phyloP scores from a whole-genome alignment of 1,284 basidiomycete species.

The Irpex rosettiformis region DNA sequence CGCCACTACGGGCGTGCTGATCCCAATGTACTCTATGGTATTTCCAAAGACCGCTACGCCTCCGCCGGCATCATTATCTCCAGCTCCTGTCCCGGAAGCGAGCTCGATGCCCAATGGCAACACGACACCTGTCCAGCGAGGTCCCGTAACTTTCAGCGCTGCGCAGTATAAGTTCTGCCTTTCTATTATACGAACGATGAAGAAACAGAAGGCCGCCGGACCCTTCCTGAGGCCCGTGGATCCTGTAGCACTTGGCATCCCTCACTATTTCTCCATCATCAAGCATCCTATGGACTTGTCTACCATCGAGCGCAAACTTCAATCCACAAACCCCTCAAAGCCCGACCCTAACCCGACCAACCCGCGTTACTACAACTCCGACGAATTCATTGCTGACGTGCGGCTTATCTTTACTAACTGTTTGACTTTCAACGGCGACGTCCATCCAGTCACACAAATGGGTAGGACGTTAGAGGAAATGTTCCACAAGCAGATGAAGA shows the following conservation, averaged over 20 bases:
- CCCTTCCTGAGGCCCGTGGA: constrained; percentile 92
- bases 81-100: constrained; percentile 14
- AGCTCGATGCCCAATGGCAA: constrained; percentile 9
- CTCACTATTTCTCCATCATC: constrained; percentile 88
- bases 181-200: constrained; percentile 79
- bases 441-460: constrained; percentile 77
- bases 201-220: constrained; percentile 81
- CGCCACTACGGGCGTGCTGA: constrained; percentile 56
- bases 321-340: constrained; percentile 74
- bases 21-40: constrained; percentile 30
- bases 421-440: constrained; percentile 88
- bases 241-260: constrained; percentile 84
- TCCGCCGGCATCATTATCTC: constrained; percentile 40
- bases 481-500: constrained; percentile 88
- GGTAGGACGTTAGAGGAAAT: constrained; percentile 81
- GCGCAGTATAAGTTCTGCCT: constrained; percentile 82
- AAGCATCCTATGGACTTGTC: constrained; percentile 93
- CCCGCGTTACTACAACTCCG: constrained; percentile 70
- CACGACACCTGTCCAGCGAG: constrained; percentile 18
- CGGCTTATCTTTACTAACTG: constrained; percentile 89
- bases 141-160: constrained; percentile 44
- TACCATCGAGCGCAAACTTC: constrained; percentile 90
- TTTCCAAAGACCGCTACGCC: constrained; percentile 68
- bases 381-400: constrained; percentile 82
- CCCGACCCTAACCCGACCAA: constrained; percentile 65